phyloP scores from a whole-genome alignment of 2,329 filamentous ascomycete genomes.

The Scedosporium apiospermum region DNA sequence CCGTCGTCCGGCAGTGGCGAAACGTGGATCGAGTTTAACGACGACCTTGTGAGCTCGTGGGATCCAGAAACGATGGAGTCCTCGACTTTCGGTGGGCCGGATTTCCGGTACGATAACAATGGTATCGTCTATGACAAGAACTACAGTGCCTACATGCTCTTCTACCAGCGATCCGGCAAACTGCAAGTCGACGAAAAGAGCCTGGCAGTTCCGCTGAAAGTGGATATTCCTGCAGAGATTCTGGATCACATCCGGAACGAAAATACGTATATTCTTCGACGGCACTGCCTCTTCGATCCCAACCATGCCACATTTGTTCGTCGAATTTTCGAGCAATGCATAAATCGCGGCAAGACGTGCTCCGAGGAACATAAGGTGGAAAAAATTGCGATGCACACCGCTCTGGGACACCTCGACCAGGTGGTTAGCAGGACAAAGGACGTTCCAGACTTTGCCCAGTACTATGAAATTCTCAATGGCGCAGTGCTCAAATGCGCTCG shows the following conservation, averaged over 20 bases:
- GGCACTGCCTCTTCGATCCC: constrained; percentile 72
- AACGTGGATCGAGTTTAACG: constrained; percentile 88
- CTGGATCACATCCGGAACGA: constrained; percentile 56
- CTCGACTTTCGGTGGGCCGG: constrained; percentile 70
- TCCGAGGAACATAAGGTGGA: constrained; percentile 38
- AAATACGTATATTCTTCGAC: constrained; percentile 64
- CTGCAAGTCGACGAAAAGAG: constrained; percentile 42
- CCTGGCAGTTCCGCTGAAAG: constrained; percentile 26
- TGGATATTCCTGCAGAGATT: constrained; percentile 33
- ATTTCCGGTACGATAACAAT: constrained; percentile 40
- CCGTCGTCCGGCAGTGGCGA: constrained; percentile 39
- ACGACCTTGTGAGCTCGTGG: constrained; percentile 70
- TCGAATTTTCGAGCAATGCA: constrained; percentile 49
- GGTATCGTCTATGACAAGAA: constrained; percentile 52
- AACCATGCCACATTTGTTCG: constrained; percentile 59
- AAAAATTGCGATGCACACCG: constrained; percentile 41
- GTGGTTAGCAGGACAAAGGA: constrained; percentile 65
- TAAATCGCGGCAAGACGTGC: constrained; percentile 10
- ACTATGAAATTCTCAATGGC: constrained; percentile 38
- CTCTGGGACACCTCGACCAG: constrained; percentile 63
- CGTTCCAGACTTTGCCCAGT: constrained; percentile 48
- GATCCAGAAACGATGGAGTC: constrained; percentile 63
- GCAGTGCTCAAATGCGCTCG: constrained; percentile 39
- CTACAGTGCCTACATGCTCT: constrained; percentile 94
- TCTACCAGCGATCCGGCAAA: constrained; percentile 75